Evolutionary conservation across 257 asterid genomes (phyloP).

Genomic region (Rubia yunnanensis): DNA sequence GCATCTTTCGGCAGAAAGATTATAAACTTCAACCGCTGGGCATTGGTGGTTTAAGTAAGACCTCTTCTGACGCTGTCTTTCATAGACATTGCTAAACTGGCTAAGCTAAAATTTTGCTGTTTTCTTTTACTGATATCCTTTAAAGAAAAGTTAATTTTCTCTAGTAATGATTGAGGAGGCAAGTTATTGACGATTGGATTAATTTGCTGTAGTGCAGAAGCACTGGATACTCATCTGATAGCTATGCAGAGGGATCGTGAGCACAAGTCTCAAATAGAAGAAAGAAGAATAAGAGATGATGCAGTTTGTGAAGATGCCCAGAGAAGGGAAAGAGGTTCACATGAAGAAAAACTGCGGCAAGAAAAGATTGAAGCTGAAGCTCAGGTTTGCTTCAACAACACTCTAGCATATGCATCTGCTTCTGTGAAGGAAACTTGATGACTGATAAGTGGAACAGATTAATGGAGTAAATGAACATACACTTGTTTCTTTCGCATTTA

Average conservation of each 20-base stretch:
- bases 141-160: background rate
- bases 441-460: too few species aligned
- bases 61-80: background rate
- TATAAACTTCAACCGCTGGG: constrained; percentile 87
- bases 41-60: constrained; percentile 93
- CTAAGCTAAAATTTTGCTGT: background rate
- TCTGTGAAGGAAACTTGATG: background rate
- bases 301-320: constrained; percentile 84
- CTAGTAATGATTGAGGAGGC: background rate
- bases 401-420: background rate
- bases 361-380: constrained; percentile 67
- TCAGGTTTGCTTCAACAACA: constrained; percentile 38
- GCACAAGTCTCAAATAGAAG: constrained; percentile 82
- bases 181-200: constrained; percentile 18
- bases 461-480: too few species aligned
- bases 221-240: constrained; percentile 82
- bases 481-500: background rate
- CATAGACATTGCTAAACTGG: background rate
- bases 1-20: constrained; percentile 81
- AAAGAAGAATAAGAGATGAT: constrained; percentile 79
- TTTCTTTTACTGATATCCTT: background rate
- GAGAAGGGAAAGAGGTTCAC: constrained; percentile 58
- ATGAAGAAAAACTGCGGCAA: constrained; percentile 60
- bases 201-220: constrained; percentile 61
- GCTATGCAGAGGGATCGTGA: constrained; percentile 85